phyloP scores from a whole-genome alignment of 2,329 filamentous ascomycete genomes.

The Trichoderma atrobrunneum region DNA sequence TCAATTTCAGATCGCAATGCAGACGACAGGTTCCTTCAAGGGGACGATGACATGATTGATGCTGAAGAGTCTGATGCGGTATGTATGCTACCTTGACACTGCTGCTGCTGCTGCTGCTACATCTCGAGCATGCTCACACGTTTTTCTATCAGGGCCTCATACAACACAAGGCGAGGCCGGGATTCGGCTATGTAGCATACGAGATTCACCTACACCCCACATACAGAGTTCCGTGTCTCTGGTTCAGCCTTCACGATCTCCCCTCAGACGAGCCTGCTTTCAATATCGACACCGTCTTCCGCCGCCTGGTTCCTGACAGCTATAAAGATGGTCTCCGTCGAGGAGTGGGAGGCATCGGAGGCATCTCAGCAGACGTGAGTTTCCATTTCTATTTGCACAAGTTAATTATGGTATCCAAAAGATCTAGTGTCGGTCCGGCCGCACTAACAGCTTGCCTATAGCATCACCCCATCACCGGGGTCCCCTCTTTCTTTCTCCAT shows the following conservation, averaged over 20 bases:
- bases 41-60: slow-evolving; percentile 48
- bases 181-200: slow-evolving; percentile 58
- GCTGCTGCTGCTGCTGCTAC: background rate
- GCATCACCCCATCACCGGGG: slow-evolving; percentile 78
- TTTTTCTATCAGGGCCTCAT: slow-evolving; percentile 40
- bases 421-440: slow-evolving; percentile 26
- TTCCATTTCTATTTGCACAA: slow-evolving; percentile 29
- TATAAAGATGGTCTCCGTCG: slow-evolving; percentile 59
- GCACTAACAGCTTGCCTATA: slow-evolving; percentile 46
- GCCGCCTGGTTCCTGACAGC: slow-evolving; percentile 64
- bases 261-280: slow-evolving; percentile 55
- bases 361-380: slow-evolving; percentile 75
- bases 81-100: slow-evolving; percentile 31
- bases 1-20: slow-evolving; percentile 37
- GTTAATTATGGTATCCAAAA: slow-evolving; percentile 29
- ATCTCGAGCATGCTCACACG: slow-evolving; percentile 23
- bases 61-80: slow-evolving; percentile 54
- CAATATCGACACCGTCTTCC: slow-evolving; percentile 67
- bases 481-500: slow-evolving; percentile 86
- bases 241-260: slow-evolving; percentile 65
- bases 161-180: slow-evolving; percentile 31
- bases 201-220: slow-evolving; percentile 73
- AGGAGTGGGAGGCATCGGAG: slow-evolving; percentile 62
- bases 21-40: slow-evolving; percentile 25
- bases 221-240: slow-evolving; percentile 72